Evolutionary conservation across 163 green algal genomes (phyloP).

Genomic region (Trebouxiophyceae sp.): DNA sequence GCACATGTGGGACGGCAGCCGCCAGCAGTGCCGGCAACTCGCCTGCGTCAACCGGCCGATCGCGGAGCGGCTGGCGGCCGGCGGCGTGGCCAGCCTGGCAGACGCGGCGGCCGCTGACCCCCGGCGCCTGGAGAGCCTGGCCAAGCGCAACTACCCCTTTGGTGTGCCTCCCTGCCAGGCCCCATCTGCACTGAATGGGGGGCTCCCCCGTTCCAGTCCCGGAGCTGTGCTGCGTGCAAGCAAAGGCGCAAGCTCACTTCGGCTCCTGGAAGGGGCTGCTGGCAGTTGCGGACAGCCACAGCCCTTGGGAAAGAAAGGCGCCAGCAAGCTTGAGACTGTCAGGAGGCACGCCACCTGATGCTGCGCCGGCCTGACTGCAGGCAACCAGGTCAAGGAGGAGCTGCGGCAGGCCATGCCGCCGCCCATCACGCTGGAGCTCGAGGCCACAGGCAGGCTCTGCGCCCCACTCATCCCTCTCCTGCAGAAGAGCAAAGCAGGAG

Average conservation of each 20-base stretch:
- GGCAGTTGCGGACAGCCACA: no score
- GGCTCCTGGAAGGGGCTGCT: background rate
- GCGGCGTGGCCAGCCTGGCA: constrained; percentile 39
- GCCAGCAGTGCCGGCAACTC: constrained; percentile 33
- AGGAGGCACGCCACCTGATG: no score
- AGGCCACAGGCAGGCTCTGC: constrained; percentile 9
- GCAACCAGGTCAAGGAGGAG: constrained; percentile 41
- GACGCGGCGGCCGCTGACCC: constrained; percentile 41
- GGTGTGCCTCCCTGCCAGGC: constrained; percentile 8
- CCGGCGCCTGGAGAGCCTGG: constrained; percentile 44
- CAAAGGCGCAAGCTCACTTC: constrained; percentile 1
- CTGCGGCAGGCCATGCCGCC: constrained; percentile 28
- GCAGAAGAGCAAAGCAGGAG: background rate
- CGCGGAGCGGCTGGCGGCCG: constrained; percentile 39
- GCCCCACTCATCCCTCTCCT: background rate
- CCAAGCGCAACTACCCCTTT: constrained; percentile 61
- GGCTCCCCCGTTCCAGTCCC: background rate
- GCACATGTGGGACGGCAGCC: constrained; percentile 65
- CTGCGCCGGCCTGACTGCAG: constrained; percentile 15
- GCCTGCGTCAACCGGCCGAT: constrained; percentile 43
- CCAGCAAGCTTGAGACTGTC: no score
- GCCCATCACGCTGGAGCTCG: constrained; percentile 19
- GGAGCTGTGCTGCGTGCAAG: background rate
- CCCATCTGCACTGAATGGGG: background rate
- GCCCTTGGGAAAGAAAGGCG: no score